phyloP scores from a whole-genome alignment of 2,329 filamentous ascomycete genomes.

The Penicillium hesseltinei region DNA sequence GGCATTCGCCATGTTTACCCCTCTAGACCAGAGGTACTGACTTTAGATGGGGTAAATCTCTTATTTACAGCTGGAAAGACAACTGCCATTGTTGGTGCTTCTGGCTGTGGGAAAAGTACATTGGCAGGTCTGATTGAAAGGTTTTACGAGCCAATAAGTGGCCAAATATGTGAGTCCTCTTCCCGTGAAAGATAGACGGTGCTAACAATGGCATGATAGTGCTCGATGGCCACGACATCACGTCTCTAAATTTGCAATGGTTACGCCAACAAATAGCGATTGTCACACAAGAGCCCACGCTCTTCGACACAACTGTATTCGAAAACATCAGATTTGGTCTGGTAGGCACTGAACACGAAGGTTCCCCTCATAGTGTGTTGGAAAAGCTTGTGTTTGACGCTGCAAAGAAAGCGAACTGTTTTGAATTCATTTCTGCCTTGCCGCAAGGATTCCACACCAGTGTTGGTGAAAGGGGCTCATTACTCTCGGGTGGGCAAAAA shows the following conservation, averaged over 20 bases:
- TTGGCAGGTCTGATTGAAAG: slow-evolving; percentile 7
- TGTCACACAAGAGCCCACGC: slow-evolving; percentile 79
- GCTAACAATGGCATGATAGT: background rate
- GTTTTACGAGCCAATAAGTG: slow-evolving; percentile 75
- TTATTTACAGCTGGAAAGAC: background rate
- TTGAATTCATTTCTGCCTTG: slow-evolving; percentile 5
- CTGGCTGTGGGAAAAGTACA: slow-evolving; percentile 11
- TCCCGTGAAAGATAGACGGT: background rate
- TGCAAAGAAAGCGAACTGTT: background rate
- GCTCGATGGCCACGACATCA: slow-evolving; percentile 73
- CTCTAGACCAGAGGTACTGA: background rate
- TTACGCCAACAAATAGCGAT: slow-evolving; percentile 83
- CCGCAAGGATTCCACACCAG: slow-evolving; percentile 5
- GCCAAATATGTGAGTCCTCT: slow-evolving; percentile 34
- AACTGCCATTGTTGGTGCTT: slow-evolving; percentile 7
- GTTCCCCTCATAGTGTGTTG: background rate
- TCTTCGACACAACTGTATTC: slow-evolving; percentile 79
- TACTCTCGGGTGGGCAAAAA: slow-evolving; percentile 88
- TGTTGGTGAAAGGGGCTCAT: slow-evolving; percentile 53
- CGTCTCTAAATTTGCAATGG: slow-evolving; percentile 78
- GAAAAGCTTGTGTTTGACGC: background rate
- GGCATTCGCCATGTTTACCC: background rate
- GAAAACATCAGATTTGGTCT: slow-evolving; percentile 62
- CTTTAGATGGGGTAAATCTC: background rate
- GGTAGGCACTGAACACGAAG: background rate